These are phyloP conservation scores for Xanthoparmelia taractica DNA, from an alignment of 495 filamentous ascomycete species.

Conservation along the genomic window DNA sequence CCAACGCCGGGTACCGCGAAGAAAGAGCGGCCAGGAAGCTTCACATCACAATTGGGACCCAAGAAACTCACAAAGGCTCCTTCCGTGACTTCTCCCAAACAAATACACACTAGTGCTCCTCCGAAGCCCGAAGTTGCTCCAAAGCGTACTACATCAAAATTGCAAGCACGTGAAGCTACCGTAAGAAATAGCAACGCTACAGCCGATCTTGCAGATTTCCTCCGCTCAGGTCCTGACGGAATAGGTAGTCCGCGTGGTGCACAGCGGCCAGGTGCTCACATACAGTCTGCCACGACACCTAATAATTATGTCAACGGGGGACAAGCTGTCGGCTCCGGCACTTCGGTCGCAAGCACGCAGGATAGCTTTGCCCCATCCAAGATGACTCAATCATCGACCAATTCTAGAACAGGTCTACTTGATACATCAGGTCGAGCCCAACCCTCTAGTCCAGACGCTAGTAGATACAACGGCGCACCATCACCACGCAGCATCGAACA, in stretches of 20 bases:
- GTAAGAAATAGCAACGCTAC: constrained; percentile 55
- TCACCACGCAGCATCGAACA: constrained; percentile 25
- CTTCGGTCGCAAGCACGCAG: constrained; percentile 40
- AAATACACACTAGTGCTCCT: neutral
- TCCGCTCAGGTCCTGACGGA: constrained; percentile 68
- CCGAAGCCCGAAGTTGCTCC: constrained; percentile 8
- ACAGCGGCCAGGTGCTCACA: constrained; percentile 75
- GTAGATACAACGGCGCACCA: constrained; percentile 11
- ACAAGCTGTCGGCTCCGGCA: constrained; percentile 24
- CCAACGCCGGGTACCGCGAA: neutral
- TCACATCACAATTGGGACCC: constrained; percentile 3
- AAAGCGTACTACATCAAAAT: constrained; percentile 32
- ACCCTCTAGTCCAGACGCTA: neutral
- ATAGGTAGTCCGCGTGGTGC: constrained; percentile 55
- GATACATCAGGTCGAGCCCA: constrained; percentile 29
- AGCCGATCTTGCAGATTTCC: constrained; percentile 88
- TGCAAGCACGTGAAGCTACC: constrained; percentile 67
- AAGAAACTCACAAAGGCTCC: constrained; percentile 23
- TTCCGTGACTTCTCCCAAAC: constrained; percentile 14
- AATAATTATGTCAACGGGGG: constrained; percentile 49
- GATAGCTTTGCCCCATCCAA: constrained; percentile 38
- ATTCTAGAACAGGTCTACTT: constrained; percentile 53
- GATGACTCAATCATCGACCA: constrained; percentile 45
- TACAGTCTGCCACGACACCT: constrained; percentile 77
- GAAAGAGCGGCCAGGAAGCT: constrained; percentile 11